Conservation (phyloP, 2,329 filamentous ascomycete species). For the Cyphellophora europaea region DNA sequence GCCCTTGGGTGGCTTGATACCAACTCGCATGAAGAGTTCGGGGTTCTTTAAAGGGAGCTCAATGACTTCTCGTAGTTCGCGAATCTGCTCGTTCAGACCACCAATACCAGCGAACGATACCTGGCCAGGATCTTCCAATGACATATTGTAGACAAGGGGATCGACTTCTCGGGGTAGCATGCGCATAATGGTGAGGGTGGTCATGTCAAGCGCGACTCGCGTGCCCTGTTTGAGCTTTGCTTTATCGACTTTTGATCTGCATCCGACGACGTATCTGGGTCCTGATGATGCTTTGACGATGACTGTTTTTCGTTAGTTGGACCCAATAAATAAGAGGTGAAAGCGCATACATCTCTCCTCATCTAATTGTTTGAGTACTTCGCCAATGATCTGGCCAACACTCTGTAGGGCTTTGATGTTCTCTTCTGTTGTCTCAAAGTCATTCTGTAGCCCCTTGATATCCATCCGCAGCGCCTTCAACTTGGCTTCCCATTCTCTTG, state of each 20-base stretch:
- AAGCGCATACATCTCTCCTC: conserved; percentile 82
- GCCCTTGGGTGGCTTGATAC: conserved; percentile 98
- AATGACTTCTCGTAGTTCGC: conserved; percentile 94
- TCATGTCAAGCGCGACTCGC: conserved; percentile 97
- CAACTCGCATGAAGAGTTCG: conserved; percentile 89
- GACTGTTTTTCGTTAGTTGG: conserved; percentile 44
- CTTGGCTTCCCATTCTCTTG: conserved; percentile 97
- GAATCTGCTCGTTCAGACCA: conserved; percentile 95
- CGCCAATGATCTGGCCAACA: conserved; percentile 97
- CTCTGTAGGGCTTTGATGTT: conserved; percentile 99
- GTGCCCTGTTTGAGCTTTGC: conserved; percentile 95
- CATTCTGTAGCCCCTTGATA: conserved; percentile 89
- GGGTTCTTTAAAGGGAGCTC: conserved; percentile 98
- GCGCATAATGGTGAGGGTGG: conserved; percentile 98
- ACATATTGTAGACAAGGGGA: conserved; percentile 99
- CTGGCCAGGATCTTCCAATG: conserved; percentile 91
- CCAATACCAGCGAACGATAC: conserved; percentile 97
- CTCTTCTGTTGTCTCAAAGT: conserved; percentile 94
- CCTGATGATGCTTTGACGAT: conserved; percentile 98
- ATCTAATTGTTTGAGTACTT: conserved; percentile 96
- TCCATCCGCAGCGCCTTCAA: conserved; percentile 88
- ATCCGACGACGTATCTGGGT: conserved; percentile 94
- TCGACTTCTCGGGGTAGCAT: conserved; percentile 99
- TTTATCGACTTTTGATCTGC: conserved; percentile 97
- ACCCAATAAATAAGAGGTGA: neutral